Percentiles rank a stretch among this genome's conserved stretches.
These are phyloP conservation scores for Entomortierella lignicola DNA, from an alignment of 192 early-diverging fungal genomes.

Conservation along the genomic window DNA sequence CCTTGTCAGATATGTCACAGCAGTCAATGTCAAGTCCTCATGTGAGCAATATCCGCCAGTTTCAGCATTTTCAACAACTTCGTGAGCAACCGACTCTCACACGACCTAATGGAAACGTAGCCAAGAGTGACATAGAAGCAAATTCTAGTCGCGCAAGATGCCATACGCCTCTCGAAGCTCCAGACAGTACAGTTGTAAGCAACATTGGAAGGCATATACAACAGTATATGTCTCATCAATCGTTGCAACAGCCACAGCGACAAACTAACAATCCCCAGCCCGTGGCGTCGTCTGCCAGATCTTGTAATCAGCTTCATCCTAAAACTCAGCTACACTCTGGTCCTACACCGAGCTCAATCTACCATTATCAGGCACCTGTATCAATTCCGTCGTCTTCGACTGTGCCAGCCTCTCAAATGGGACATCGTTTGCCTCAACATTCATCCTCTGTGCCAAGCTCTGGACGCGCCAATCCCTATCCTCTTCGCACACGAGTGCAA, in stretches of 20 bases:
- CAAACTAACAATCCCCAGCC: neutral
- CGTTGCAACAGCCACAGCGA: constrained; percentile 7
- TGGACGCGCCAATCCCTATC: neutral
- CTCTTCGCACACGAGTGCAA: neutral
- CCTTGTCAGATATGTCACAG: too few relatives aligned
- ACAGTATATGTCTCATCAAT: neutral
- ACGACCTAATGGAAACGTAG: neutral
- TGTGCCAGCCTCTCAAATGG: neutral
- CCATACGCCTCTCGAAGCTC: neutral
- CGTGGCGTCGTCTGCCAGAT: too few relatives aligned
- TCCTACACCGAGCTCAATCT: too few relatives aligned
- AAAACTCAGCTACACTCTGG: too few relatives aligned
- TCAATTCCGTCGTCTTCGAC: too few relatives aligned
- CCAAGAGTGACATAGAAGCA: neutral
- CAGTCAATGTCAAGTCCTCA: too few relatives aligned
- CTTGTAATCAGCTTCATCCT: too few relatives aligned
- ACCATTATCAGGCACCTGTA: too few relatives aligned
- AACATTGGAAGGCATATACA: neutral
- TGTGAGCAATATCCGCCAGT: neutral
- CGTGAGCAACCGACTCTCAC: too few relatives aligned
- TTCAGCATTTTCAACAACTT: neutral
- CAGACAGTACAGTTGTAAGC: neutral
- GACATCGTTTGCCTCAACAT: neutral
- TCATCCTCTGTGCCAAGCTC: too few relatives aligned
- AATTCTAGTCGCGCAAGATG: too few relatives aligned